Evolutionary conservation across 1,284 basidiomycete genomes (phyloP), one percentile per base, ranked within the genome.

Genomic region (Ganoderma boninense): DNA sequence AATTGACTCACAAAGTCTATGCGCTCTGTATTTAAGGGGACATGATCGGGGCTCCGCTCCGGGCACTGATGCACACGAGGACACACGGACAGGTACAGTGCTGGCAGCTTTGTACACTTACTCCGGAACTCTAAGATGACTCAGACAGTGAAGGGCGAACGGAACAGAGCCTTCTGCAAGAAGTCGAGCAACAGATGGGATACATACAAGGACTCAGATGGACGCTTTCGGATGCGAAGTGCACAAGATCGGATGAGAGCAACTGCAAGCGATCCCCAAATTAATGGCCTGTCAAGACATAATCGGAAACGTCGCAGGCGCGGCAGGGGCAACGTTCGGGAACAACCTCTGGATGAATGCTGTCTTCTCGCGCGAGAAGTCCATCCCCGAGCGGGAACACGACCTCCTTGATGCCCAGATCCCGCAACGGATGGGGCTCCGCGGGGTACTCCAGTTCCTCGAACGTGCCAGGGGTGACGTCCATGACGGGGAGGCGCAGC

Each of bases 401-500:
- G n/a, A 68, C 66, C 62, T 59, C 18, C 62, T 26, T 42, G 18
- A 68, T 54, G 14, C 59, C 38, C 29, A 68, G 38, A 3, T 63
- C 54, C 18, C 66, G 62, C 42, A 68, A 18, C 20, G 26, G 29
- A 26, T 64, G 52, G 16, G 64, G 23, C 29, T 59, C 62, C 32
- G 38, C 7, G 6, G 66, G 54, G 56, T 57, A 59, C 20, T 35
- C 42, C 29, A 59, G 11, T 6, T 20, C 62, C 13, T 35, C 42
- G 29, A 59, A 23, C 7, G 49, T 13, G 23, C 46, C 52, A 38
- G 16, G 35, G 13, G 18, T 29, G 20, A 66, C 35, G 32, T 62
- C 60, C 66, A 68, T 68, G n/a, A 18, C 62, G 8, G 66, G 66
- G 5, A 68, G 62, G 32, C 26, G 62, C n/a, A 68, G 35, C 8